phyloP scores from a whole-genome alignment of 2,329 filamentous ascomycete species.

The Venturia aucupariae region DNA sequence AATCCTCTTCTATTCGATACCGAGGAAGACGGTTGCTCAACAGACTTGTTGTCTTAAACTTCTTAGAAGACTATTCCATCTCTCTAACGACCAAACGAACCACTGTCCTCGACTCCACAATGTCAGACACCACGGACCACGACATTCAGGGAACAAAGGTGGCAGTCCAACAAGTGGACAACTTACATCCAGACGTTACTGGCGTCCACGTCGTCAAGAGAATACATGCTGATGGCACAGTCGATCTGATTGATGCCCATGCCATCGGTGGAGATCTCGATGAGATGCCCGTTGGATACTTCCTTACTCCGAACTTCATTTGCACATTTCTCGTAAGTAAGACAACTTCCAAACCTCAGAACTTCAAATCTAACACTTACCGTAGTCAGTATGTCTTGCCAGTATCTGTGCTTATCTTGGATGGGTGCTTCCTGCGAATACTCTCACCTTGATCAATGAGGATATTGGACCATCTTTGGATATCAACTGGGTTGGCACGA shows the following conservation, averaged over 20 bases:
- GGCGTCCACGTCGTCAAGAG: conserved; percentile 22
- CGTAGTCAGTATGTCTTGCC: conserved; percentile 21
- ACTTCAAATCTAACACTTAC: neutral
- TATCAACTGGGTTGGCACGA: conserved; percentile 24
- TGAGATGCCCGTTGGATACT: conserved; percentile 23
- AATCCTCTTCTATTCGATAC: neutral
- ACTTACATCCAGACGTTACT: neutral
- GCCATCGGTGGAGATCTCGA: conserved; percentile 35
- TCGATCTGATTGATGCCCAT: conserved; percentile 34
- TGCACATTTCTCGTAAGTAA: conserved; percentile 12
- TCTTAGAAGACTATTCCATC: neutral
- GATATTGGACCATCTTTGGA: conserved; percentile 17
- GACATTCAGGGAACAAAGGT: neutral
- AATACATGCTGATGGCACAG: conserved; percentile 32
- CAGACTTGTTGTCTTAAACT: neutral
- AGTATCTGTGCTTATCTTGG: conserved; percentile 24
- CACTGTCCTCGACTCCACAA: neutral
- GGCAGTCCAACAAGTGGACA: conserved; percentile 1
- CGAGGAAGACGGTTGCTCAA: neutral
- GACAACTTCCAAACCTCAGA: neutral
- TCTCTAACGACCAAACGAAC: neutral
- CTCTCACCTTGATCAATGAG: conserved; percentile 18
- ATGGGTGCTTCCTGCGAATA: conserved; percentile 25
- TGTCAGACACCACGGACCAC: neutral
- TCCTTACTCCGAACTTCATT: conserved; percentile 13